A percentile compares a stretch with the other conserved stretches of the same genome.
Conservation (phyloP, 192 early-diverging fungal species). For the Backusella parvicylindrica region DNA sequence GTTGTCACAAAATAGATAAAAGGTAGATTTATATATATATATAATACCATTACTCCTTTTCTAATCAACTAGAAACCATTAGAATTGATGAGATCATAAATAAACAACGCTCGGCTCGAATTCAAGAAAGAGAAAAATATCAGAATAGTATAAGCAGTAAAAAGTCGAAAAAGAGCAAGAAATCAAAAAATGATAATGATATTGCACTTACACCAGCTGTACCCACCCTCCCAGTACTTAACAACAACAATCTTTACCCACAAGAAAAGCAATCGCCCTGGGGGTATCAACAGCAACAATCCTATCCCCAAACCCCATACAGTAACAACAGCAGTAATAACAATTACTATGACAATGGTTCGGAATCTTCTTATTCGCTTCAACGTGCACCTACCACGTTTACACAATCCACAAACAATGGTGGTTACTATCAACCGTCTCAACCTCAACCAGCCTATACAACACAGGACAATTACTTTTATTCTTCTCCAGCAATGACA, state of each 20-base stretch:
- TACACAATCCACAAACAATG: background rate
- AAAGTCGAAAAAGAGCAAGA: slow-evolving; percentile 1
- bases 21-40: slow-evolving; percentile 40
- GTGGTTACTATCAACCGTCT: background rate
- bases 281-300: background rate
- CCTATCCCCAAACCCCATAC: background rate
- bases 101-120: slow-evolving; percentile 7
- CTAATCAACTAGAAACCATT: background rate
- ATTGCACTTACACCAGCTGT: background rate
- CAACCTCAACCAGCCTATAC: background rate
- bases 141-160: background rate
- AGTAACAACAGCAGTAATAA: background rate
- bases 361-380: background rate
- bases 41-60: background rate
- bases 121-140: slow-evolving; percentile 6
- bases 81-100: slow-evolving; percentile 19
- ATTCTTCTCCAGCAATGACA: background rate
- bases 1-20: slow-evolving; percentile 88
- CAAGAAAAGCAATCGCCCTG: background rate
- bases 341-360: background rate
- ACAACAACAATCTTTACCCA: background rate
- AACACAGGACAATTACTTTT: background rate
- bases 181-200: background rate
- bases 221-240: slow-evolving; percentile 4
- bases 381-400: background rate